Evolutionary conservation across 257 asterid species (phyloP), one percentile per base, ranked within the genome.

Genomic region (Leonotis leonurus): DNA sequence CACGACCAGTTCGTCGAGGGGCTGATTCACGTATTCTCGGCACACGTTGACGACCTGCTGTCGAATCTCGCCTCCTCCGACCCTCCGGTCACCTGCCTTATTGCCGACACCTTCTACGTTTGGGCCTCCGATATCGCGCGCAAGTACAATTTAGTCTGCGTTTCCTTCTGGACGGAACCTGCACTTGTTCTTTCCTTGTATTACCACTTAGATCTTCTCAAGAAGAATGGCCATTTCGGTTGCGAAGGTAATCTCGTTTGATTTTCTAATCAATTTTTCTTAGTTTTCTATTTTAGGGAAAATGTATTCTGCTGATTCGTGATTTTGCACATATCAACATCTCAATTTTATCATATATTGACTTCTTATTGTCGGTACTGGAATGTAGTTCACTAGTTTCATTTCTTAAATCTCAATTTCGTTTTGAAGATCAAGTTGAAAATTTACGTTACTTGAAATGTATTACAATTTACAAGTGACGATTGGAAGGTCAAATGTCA

Each of bases 91-190:
- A 81, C 83, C 21, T 87, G 84, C 17, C 46, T 87, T 67, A 82
- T 87, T 14, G 83, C 88, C 8, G 95, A 87, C 56, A 87, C 95
- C 1, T 87, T 87, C 49, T 78, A 68, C 25, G 81, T 79, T 0
- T 87, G 89, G 92, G 74, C 82, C n/a, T 75, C 85, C 14, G 70
- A 73, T 52, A 72, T 87, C 41, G 89, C 90, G 25, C 60, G 56
- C 61, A 87, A 80, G 70, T 67, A 80, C 50, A 70, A 75, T 62
- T 68, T 87, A 56, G 89, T 84, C 1, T 60, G 71, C 53, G 87
- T 82, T 4, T 87, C 93, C 4, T 82, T 87, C 39, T 87, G 92
- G 95, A 84, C 95, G 37, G 89, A 87, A 27, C 89, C 93, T 20
- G 95, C 89, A 41, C 51, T 84, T 56, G 87, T 80, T 22, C 69